Base-by-base conservation (phyloP, 2,329 filamentous ascomycete species). In the Thelonectria blattea region DNA sequence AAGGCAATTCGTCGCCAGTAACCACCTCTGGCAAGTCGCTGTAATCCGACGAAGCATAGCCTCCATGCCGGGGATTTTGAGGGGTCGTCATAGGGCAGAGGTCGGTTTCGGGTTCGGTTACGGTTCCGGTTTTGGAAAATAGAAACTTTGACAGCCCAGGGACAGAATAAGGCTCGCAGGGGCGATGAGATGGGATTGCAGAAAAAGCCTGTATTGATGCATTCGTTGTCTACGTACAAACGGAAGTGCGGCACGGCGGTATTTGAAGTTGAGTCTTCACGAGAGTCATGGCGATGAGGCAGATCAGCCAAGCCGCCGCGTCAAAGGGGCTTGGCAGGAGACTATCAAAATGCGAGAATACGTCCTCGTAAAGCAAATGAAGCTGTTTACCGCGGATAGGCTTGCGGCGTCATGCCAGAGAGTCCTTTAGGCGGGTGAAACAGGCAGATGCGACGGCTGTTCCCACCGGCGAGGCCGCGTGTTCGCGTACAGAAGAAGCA, bases 1-100 rank as follows among this genome's bases (percentile, higher is more conserved):
- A 65, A 30, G 57, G 60, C 9, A 59, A 53, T 6, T 54, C 17
- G 3, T 65, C 63, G 11, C 55, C 43, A 3, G 60, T 30, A 22
- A 63, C 61, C 10, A 56, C 51, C 45, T 58, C 56, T 50, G 54
- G 61, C 14, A 63, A 39, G 52, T 61, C 54, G 54, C 50, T 65
- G 12, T 58, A 63, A 15, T 57, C 54, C 14, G 61, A 63, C 15
- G 37, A 20, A 14, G 56, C 37, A 41, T 45, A 18, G 46, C n/a
- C 30, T 20, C 56, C 14, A 22, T 15, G 22, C 46, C 43, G 43
- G 27, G 27, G 27, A 30, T 30, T 30, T 30, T 30, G 27, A 30
- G 32, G 47, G 17, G 46, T 15, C 11, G 59, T 50, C 56, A 64
- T 64, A 47, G 50, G 11, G 42, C 18, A 14, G 11, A 20, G 10